These are phyloP conservation scores for Phaeosphaeria sp. DNA, from an alignment of 2,329 filamentous ascomycete genomes.

Conservation along the genomic window DNA sequence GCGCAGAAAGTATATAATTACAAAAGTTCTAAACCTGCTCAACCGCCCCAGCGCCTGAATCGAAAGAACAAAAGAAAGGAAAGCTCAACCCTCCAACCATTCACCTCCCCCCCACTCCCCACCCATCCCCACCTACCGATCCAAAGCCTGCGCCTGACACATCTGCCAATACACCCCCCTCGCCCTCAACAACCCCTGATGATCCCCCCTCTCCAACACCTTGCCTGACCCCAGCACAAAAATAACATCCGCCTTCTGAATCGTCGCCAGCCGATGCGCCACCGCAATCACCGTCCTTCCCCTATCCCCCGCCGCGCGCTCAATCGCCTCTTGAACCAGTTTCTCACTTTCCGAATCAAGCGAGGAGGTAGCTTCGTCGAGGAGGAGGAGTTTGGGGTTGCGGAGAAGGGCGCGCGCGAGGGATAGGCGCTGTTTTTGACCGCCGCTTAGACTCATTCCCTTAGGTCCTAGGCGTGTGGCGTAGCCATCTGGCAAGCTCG, in stretches of 20 bases:
- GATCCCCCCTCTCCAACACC: slow-evolving; percentile 44
- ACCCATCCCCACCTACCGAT: slow-evolving; percentile 26
- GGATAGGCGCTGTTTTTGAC: slow-evolving; percentile 45
- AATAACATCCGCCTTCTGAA: slow-evolving; percentile 48
- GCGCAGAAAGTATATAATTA: not conserved
- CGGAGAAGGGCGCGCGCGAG: slow-evolving; percentile 45
- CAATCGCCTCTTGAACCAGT: slow-evolving; percentile 44
- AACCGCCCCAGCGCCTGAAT: too few relatives aligned
- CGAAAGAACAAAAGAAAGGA: too few relatives aligned
- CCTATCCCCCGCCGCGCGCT: slow-evolving; percentile 35
- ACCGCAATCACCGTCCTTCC: slow-evolving; percentile 43
- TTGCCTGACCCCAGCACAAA: slow-evolving; percentile 45
- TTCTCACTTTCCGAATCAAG: slow-evolving; percentile 46
- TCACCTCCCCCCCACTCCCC: too few relatives aligned
- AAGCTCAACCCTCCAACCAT: too few relatives aligned
- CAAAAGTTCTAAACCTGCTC: too few relatives aligned
- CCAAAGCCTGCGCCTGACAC: slow-evolving; percentile 49
- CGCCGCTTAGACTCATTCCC: slow-evolving; percentile 43
- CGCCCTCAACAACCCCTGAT: slow-evolving; percentile 36
- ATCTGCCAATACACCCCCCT: slow-evolving; percentile 46
- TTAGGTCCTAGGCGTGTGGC: slow-evolving; percentile 44
- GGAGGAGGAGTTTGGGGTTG: slow-evolving; percentile 38
- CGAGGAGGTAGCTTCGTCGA: slow-evolving; percentile 45
- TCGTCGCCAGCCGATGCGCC: slow-evolving; percentile 47
- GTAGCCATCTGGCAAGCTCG: slow-evolving; percentile 44